A percentile compares a stretch with the other conserved stretches of the same genome.
Evolutionary conservation across 2,329 filamentous ascomycete species (phyloP).

Genomic region (Neophaeococcomyces mojaviensis): DNA sequence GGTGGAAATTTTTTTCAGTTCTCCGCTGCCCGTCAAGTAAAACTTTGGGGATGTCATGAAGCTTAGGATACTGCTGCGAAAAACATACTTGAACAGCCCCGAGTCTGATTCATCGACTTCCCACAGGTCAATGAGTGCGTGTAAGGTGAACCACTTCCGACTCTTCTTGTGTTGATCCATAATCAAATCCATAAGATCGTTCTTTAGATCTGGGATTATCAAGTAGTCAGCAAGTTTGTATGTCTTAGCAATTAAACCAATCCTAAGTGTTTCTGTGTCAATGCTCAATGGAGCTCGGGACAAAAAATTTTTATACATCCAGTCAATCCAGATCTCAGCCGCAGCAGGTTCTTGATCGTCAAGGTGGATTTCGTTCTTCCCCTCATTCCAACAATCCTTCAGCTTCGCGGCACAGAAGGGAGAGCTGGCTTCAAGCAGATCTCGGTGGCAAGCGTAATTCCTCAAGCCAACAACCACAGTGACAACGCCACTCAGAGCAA

Average conservation of each 20-base stretch:
- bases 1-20: too few relatives aligned
- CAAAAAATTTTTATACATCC: constrained; percentile 11
- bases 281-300: not conserved
- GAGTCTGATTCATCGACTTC: too few relatives aligned
- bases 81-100: too few relatives aligned
- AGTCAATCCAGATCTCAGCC: constrained; percentile 44
- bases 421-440: constrained; percentile 36
- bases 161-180: not conserved
- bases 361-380: constrained; percentile 43
- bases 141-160: not conserved
- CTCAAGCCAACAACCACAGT: constrained; percentile 44
- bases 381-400: constrained; percentile 42
- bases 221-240: not conserved
- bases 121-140: too few relatives aligned
- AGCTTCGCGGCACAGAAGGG: constrained; percentile 46
- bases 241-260: not conserved
- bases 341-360: constrained; percentile 47
- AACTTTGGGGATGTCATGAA: too few relatives aligned
- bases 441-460: constrained; percentile 17
- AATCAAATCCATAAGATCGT: not conserved
- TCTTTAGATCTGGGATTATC: not conserved
- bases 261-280: not conserved
- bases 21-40: too few relatives aligned
- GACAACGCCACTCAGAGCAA: constrained; percentile 26
- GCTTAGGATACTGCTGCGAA: too few relatives aligned